Conservation (phyloP, 2,329 filamentous ascomycete species). For the Pseudogymnoascus pannorum region DNA sequence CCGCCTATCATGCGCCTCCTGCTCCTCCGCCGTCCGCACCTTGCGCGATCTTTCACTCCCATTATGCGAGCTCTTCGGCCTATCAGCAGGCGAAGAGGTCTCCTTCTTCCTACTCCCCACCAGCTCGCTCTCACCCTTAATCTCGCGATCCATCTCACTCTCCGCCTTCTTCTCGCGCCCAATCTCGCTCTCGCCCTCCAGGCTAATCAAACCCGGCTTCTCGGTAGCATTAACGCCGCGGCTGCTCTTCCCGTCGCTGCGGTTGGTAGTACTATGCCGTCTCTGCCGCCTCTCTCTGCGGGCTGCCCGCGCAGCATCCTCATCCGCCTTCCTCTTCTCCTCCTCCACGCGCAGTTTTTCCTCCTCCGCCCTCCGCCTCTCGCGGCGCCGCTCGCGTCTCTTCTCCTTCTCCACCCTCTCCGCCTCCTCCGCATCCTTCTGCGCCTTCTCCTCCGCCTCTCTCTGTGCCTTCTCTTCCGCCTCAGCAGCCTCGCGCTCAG, state of each 20-base stretch:
- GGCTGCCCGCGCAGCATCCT: background rate
- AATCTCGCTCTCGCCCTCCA: background rate
- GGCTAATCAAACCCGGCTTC: background rate
- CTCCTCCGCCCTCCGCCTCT: background rate
- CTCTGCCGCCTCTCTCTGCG: background rate
- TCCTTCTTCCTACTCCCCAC: background rate
- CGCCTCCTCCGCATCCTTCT: background rate
- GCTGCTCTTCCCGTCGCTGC: background rate
- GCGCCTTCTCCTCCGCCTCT: background rate
- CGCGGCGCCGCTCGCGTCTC: background rate
- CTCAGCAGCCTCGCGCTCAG: background rate
- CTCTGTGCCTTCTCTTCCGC: background rate
- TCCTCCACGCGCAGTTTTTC: background rate
- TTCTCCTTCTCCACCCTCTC: background rate
- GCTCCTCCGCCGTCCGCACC: conserved; percentile 24
- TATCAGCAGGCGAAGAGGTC: background rate
- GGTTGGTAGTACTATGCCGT: background rate
- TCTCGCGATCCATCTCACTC: background rate
- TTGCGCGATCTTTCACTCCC: conserved; percentile 8
- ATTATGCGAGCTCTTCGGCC: background rate
- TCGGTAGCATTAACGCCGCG: background rate
- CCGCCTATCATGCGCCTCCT: conserved; percentile 25
- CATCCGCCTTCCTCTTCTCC: background rate
- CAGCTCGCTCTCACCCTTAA: background rate
- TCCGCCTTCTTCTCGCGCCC: background rate